phyloP scores from a whole-genome alignment of 1,284 basidiomycete genomes.

The Fomitiporia mediterranea region DNA sequence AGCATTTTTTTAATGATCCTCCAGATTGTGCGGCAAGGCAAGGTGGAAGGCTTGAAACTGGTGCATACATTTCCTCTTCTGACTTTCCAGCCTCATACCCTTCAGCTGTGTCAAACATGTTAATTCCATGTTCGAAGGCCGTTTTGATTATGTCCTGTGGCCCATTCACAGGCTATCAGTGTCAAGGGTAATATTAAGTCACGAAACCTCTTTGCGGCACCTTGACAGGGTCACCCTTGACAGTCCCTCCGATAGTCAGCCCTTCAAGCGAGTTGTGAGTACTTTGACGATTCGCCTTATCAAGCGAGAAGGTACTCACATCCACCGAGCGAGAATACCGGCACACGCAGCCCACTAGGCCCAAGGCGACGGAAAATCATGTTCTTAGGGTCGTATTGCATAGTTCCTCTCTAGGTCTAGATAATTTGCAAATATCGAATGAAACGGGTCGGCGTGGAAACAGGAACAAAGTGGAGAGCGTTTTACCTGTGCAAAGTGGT shows the following conservation, averaged over 20 bases:
- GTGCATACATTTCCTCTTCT: slow-evolving; percentile 57
- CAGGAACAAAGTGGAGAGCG: no score
- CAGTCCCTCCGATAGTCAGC: slow-evolving; percentile 33
- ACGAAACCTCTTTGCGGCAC: no score
- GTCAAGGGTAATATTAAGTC: no score
- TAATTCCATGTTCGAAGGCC: slow-evolving; percentile 65
- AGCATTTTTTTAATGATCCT: no score
- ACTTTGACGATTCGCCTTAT: background rate
- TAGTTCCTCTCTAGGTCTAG: no score
- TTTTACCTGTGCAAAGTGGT: no score
- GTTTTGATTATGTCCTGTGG: slow-evolving; percentile 57
- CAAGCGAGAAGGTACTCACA: slow-evolving; percentile 8
- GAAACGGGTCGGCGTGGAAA: no score
- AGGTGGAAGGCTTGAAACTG: background rate
- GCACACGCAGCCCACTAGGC: slow-evolving; percentile 21
- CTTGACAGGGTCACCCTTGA: slow-evolving; percentile 69
- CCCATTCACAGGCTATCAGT: no score
- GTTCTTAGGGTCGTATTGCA: slow-evolving; percentile 13
- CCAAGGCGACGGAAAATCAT: slow-evolving; percentile 23
- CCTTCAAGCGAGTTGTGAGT: background rate
- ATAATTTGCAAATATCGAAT: no score
- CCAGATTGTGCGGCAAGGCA: no score
- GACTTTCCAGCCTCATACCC: slow-evolving; percentile 68
- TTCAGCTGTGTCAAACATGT: slow-evolving; percentile 65
- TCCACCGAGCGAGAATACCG: slow-evolving; percentile 23